These are phyloP conservation scores for Diaporthe eres DNA, from an alignment of 2,329 filamentous ascomycete species.

Conservation along the genomic window DNA sequence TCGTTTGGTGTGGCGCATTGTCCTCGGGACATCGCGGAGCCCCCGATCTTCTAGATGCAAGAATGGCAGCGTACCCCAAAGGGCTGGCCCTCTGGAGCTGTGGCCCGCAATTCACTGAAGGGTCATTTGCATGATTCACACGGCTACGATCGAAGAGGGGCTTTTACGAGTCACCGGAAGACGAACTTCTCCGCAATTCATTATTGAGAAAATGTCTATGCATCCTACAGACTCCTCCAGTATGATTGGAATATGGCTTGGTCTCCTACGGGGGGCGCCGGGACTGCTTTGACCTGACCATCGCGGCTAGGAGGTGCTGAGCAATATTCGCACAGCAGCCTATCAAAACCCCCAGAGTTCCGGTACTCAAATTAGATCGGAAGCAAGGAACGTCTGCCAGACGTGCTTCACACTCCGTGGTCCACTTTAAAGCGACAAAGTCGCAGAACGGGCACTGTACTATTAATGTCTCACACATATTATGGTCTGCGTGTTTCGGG, in stretches of 20 bases:
- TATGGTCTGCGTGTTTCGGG: not conserved
- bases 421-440: conserved; percentile 24
- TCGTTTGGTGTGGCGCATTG: not conserved
- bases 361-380: not conserved
- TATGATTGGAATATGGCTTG: not conserved
- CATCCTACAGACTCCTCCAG: not conserved
- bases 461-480: conserved; percentile 5
- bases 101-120: not conserved
- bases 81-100: not conserved
- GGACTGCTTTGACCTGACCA: not conserved
- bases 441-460: not conserved
- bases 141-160: not conserved
- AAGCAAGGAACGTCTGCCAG: conserved; percentile 6
- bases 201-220: not conserved
- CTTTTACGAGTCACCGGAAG: no score
- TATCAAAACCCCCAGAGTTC: not conserved
- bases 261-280: not conserved
- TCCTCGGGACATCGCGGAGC: not conserved
- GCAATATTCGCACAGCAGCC: conserved; percentile 19
- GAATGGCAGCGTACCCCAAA: conserved; percentile 4
- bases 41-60: conserved; percentile 1
- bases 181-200: not conserved
- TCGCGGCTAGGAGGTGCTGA: not conserved
- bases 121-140: no score
- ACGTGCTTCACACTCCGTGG: not conserved